Percentiles rank a stretch among this genome's conserved stretches.
Evolutionary conservation across 2,329 filamentous ascomycete species (phyloP).

Genomic region (Colletotrichum salicis): DNA sequence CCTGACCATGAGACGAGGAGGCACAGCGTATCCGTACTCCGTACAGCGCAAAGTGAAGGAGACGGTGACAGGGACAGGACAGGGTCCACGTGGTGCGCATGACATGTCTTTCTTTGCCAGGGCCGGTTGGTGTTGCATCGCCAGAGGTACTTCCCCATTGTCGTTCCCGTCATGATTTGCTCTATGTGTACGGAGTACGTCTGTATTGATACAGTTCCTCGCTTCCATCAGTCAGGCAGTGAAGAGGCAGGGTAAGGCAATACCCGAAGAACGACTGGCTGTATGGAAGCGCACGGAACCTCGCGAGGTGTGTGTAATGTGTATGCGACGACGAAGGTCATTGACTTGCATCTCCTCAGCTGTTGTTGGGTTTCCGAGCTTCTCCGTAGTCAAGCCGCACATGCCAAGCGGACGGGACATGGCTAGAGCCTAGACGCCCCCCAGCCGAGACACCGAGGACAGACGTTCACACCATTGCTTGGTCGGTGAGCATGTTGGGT

Average conservation of each 20-base stretch:
- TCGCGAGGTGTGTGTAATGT: neutral
- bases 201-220: neutral
- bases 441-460: conserved; percentile 33
- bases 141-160: neutral
- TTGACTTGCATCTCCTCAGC: conserved; percentile 8
- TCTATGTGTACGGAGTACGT: neutral
- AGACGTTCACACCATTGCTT: conserved; percentile 30
- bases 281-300: conserved; percentile 7
- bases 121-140: conserved; percentile 20
- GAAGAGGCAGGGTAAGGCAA: neutral
- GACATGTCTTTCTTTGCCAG: conserved; percentile 24
- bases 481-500: conserved; percentile 27
- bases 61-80: conserved; percentile 25
- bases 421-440: conserved; percentile 20
- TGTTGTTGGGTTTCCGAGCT: conserved; percentile 5
- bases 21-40: neutral
- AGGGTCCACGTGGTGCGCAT: conserved; percentile 37
- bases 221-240: neutral
- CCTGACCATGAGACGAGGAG: conserved; percentile 14
- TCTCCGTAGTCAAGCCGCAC: conserved; percentile 19
- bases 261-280: neutral
- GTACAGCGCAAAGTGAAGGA: conserved; percentile 13
- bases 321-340: neutral
- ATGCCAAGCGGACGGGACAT: conserved; percentile 26
- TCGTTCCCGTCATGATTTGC: neutral